Evolutionary conservation across 805 yeast species (phyloP).

Genomic region (Schizosaccharomyces japonicus): DNA sequence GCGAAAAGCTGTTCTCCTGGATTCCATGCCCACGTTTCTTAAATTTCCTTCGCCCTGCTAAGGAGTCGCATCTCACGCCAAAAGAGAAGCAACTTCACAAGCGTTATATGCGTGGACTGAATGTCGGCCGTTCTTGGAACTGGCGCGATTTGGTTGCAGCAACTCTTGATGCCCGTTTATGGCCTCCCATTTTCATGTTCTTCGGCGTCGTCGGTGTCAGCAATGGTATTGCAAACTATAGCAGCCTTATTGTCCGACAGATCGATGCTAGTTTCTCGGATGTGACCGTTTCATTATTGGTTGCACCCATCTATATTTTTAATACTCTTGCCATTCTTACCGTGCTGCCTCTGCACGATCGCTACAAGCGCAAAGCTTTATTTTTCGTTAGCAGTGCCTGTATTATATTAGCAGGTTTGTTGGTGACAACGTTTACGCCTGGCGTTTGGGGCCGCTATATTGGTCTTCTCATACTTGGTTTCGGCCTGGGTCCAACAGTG

Average conservation of each 20-base stretch:
- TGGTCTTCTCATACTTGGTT: conserved; percentile 60
- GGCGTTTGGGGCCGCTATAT: conserved; percentile 62
- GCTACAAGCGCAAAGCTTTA: conserved; percentile 30
- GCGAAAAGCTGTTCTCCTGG: neutral
- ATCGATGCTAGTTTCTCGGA: conserved; percentile 47
- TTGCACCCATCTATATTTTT: conserved; percentile 78
- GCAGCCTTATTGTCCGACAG: conserved; percentile 45
- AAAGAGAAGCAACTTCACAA: conserved; percentile 33
- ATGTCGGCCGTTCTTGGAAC: conserved; percentile 20
- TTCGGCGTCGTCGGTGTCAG: conserved; percentile 84
- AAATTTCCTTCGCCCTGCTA: neutral
- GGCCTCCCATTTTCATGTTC: conserved; percentile 72
- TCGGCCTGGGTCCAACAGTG: conserved; percentile 74
- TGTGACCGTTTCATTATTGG: conserved; percentile 46
- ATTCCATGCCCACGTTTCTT: conserved; percentile 23
- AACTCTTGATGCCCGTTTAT: conserved; percentile 37
- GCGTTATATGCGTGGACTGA: neutral
- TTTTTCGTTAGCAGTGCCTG: conserved; percentile 38
- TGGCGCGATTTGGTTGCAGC: conserved; percentile 32
- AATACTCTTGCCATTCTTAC: conserved; percentile 52
- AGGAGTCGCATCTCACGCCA: conserved; percentile 23
- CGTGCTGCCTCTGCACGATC: conserved; percentile 62
- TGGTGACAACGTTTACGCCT: conserved; percentile 37
- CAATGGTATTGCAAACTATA: conserved; percentile 61
- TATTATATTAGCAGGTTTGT: conserved; percentile 49